Conservation (phyloP, 2,329 filamentous ascomycete species). For the Trichoderma lentiforme region DNA sequence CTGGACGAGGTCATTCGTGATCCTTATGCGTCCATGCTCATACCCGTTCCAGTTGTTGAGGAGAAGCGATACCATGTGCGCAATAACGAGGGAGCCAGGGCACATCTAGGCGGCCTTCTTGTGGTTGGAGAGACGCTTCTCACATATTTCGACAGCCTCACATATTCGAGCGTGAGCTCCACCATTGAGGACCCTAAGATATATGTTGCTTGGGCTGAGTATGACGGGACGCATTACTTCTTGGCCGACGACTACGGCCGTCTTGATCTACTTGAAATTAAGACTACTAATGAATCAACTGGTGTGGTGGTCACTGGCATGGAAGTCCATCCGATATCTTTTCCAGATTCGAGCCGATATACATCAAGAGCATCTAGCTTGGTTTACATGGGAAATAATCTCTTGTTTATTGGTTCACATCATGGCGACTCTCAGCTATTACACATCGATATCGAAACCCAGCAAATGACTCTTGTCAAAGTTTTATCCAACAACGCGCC, state of each 20-base stretch:
- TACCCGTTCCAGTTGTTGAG: conserved; percentile 57
- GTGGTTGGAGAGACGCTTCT: conserved; percentile 78
- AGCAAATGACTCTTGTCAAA: conserved; percentile 64
- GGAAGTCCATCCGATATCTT: conserved; percentile 53
- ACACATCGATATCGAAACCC: conserved; percentile 45
- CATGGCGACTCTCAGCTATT: conserved; percentile 89
- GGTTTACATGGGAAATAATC: conserved; percentile 69
- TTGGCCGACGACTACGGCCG: conserved; percentile 88
- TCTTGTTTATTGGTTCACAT: conserved; percentile 86
- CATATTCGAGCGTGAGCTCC: conserved; percentile 62
- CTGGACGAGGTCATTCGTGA: conserved; percentile 53
- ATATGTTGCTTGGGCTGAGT: conserved; percentile 86
- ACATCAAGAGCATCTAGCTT: conserved; percentile 76
- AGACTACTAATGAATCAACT: conserved; percentile 62
- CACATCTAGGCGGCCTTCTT: conserved; percentile 66
- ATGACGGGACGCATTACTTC: conserved; percentile 79
- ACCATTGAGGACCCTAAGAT: conserved; percentile 71
- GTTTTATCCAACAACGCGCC: conserved; percentile 75
- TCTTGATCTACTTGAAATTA: conserved; percentile 78
- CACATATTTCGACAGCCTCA: conserved; percentile 79
- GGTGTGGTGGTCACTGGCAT: conserved; percentile 68
- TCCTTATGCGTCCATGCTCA: conserved; percentile 57
- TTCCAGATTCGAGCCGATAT: conserved; percentile 26
- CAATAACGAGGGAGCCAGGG: conserved; percentile 49
- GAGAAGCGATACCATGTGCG: conserved; percentile 60